Percentiles rank a stretch among this genome's conserved stretches.
Conservation (phyloP, 2,329 filamentous ascomycete genomes). For the Coniochaeta sp. region DNA sequence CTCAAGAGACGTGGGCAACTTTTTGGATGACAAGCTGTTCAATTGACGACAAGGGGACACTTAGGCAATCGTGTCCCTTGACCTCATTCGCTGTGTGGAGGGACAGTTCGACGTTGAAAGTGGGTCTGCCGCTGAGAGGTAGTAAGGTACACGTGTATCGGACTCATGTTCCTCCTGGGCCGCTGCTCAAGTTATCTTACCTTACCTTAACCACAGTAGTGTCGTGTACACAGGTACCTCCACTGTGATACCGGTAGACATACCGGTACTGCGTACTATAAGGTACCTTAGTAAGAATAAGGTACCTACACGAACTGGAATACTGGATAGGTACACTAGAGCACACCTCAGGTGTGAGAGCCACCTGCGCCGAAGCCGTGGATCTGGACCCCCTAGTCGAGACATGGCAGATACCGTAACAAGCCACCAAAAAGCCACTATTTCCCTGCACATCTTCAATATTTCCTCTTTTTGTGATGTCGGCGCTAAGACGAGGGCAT, state of each 20-base stretch:
- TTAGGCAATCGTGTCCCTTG: slow-evolving; percentile 1
- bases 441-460: no score
- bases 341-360: not conserved
- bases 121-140: not conserved
- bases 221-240: no score
- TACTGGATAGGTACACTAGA: no score
- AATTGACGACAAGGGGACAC: slow-evolving; percentile 4
- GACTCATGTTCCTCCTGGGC: not conserved
- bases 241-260: no score
- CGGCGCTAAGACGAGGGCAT: not conserved
- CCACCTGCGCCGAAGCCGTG: not conserved
- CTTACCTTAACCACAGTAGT: no score
- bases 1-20: not conserved
- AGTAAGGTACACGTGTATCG: not conserved
- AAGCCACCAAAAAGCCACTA: no score
- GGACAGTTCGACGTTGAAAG: not conserved
- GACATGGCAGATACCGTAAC: not conserved
- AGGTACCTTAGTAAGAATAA: no score
- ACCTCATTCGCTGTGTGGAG: not conserved
- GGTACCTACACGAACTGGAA: no score
- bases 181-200: not conserved
- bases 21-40: slow-evolving; percentile 9
- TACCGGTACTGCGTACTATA: no score
- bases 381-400: not conserved
- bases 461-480: not conserved